Evolutionary conservation across 371 early-diverging fungal species (phyloP).

Genomic region (Lichtheimia hyalospora): DNA sequence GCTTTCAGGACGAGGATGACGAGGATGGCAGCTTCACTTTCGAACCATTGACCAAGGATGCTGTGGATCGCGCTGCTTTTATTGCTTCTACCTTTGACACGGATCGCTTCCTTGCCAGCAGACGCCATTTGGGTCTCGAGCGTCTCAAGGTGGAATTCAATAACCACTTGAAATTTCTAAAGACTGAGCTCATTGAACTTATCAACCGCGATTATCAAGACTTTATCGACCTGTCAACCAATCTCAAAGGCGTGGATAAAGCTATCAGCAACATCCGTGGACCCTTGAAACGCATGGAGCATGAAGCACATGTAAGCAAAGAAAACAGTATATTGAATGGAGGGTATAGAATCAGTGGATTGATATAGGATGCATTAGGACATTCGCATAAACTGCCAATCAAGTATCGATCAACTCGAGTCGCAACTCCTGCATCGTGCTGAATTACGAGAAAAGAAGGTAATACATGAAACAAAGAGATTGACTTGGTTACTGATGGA

Average conservation of each 20-base stretch:
- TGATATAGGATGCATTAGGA: conserved; percentile 22
- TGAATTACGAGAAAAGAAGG: conserved; percentile 71
- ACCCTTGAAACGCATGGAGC: conserved; percentile 61
- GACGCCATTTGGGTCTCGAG: conserved; percentile 69
- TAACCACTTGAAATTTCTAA: conserved; percentile 58
- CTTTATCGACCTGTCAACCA: conserved; percentile 78
- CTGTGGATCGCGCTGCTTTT: conserved; percentile 56
- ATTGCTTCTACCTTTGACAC: conserved; percentile 54
- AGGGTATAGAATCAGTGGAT: no score
- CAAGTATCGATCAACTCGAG: conserved; percentile 56
- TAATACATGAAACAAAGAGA: conserved; percentile 7
- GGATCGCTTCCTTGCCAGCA: conserved; percentile 62
- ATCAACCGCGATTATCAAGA: conserved; percentile 83
- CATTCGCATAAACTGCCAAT: conserved; percentile 51
- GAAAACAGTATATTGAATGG: not conserved
- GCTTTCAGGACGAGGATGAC: conserved; percentile 38
- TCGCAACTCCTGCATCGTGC: conserved; percentile 62
- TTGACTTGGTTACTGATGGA: not conserved
- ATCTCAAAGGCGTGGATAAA: conserved; percentile 76
- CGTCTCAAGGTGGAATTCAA: conserved; percentile 67
- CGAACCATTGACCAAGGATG: conserved; percentile 39
- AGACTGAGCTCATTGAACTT: conserved; percentile 76
- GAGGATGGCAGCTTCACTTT: conserved; percentile 28
- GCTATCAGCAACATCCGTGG: conserved; percentile 61
- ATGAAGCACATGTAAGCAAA: conserved; percentile 57